Evolutionary conservation across 306 rosid species (phyloP), one percentile per base, ranked within the genome.

Genomic region (Fagus sylvatica): DNA sequence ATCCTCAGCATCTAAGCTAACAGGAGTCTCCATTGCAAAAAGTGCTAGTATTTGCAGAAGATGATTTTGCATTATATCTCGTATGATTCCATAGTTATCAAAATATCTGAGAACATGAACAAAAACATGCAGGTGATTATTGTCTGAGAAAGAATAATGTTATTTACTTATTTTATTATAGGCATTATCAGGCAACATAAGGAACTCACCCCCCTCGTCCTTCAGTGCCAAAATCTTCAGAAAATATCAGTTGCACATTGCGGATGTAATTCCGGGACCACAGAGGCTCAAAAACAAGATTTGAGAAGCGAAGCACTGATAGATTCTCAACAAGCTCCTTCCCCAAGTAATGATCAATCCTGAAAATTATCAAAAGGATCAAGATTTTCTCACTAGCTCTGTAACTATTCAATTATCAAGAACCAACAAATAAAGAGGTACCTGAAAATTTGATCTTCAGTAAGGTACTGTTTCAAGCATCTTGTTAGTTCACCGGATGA

Each of bases 321-420:
- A 92, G 96, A 83, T 95, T 95, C 88, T 95, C 99, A 61, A 95
- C 98, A 0, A 95, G 98, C 88, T 95, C 99, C 89, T 95, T 93
- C 17, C 98, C 99, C 92, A 95, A 89, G 91, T 92, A 93, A 87
- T 95, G 99, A 82, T 95, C 98, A 81, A 95, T 95, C 91, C 98
- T 94, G 79, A 62, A 85, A 72, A 74, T 59, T 49, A 66, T 30
- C 69, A 57, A 67, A 65, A 62, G 73, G 69, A 78, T 48, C 76
- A 80, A 78, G 77, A 13, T 69, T 79, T 77, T 37, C 22, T 77
- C 73, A 59, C 74, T 53, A 56, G 76, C 43, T 85, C 60, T 32
- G 53, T 5, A 32, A 32, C 40, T 13, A 40, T 22, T 0, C 5
- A 77, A 19, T 17, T 77, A 59, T 71, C 32, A 57, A 55, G 75